phyloP scores from a whole-genome alignment of 345 rosid genomes.

The Eucalyptus regnans region DNA sequence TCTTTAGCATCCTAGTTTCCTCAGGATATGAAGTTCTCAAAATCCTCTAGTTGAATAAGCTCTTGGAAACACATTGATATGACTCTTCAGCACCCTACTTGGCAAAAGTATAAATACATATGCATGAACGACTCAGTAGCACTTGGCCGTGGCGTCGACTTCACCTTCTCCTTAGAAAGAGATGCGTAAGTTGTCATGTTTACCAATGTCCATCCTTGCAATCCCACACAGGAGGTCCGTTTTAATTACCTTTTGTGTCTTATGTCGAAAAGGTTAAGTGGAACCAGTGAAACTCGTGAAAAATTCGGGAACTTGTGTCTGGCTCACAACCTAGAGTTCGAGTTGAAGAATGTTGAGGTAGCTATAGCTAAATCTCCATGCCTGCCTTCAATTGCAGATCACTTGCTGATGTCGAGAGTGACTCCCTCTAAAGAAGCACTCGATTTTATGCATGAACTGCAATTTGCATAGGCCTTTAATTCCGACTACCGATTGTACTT shows the following conservation, averaged over 20 bases:
- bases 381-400: neutral
- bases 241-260: neutral
- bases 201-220: neutral
- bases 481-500: neutral
- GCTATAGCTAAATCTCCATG: neutral
- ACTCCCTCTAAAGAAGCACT: neutral
- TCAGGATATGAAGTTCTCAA: neutral
- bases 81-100: conserved; percentile 13
- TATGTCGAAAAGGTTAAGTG: conserved; percentile 43
- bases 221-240: neutral
- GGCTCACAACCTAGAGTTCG: conserved; percentile 55
- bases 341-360: conserved; percentile 77
- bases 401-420: neutral
- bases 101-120: conserved; percentile 73
- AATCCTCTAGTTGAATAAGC: neutral
- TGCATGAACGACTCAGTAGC: conserved; percentile 74
- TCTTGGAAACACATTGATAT: neutral
- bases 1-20: neutral
- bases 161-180: conserved; percentile 66
- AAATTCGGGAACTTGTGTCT: conserved; percentile 73
- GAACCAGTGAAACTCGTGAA: conserved; percentile 72
- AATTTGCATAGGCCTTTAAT: neutral
- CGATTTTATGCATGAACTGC: neutral
- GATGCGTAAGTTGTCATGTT: conserved; percentile 57
- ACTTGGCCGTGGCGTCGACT: conserved; percentile 71